Base-by-base conservation (phyloP, 2,329 filamentous ascomycete genomes). In the Pseudomassariella vexata region DNA sequence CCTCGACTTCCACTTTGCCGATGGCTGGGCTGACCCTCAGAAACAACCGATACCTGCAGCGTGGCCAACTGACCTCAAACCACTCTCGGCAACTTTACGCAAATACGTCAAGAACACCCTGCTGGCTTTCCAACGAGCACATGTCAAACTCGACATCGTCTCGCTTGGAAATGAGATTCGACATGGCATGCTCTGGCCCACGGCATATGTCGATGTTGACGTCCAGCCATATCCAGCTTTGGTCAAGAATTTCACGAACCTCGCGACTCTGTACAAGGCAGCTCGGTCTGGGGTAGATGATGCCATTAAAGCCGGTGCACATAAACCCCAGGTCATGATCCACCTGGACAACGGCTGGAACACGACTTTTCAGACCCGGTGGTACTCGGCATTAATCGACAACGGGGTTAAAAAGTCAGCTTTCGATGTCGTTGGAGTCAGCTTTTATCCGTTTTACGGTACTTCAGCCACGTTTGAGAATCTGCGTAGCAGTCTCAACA, bases 61-160 rank as follows among this genome's bases (percentile, higher is more conserved):
- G 5, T 61, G 57, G 57, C 53, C 56, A 5, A 53, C 40, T 5
- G 45, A 45, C 12, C 38, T 61, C 21, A 30, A 43, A 12, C 41
- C 48, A 14, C 47, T 59, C n/a, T 40, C 49, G 7, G 32, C 34
- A 1, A 53, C 45, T 5, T 47, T 61, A 3, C 50, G 54, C 17
- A 23, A 43, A 7, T 61, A 60, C 41, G 57, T 60, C 37, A 41
- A 45, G 10, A 44, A 42, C 23, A 58, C 53, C 6, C 43, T 68
- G 35, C 39, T 60, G 28, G 51, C 57, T 2, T 67, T 64, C 46
- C 46, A 55, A 23, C 40, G 46, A 9, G 55, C 55, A 26, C 49
- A 52, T 7, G 57, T 68, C 24, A 41, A 52, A 14, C 47, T 62
- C 14, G 47, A 44, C 19, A 52, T 64, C 18, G 60, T 68, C 4